Base-by-base conservation (phyloP, 2,329 filamentous ascomycete genomes). In the Didymella glomerata region DNA sequence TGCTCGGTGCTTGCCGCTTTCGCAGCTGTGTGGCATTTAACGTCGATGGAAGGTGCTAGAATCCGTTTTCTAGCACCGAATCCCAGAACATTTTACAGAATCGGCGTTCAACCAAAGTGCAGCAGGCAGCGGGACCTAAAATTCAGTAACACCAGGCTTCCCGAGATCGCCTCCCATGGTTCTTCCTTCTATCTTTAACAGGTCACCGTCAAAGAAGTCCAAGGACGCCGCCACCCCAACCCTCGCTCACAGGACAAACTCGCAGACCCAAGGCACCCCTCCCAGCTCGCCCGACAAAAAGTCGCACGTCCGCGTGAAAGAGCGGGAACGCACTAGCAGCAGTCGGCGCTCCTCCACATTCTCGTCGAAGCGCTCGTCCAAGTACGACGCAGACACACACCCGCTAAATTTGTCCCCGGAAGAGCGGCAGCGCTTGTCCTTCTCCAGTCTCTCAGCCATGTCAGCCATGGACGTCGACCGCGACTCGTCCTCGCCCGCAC, bases 401-500 rank as follows among this genome's bases (percentile, higher is more conserved):
- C 94, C 94, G 38, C 85, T 97, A 51, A 97, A 97, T 73, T 86
- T 96, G 22, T 92, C 90, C 2, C 93, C 93, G 46, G 93, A 97
- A 81, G 89, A 97, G 84, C 86, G 92, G 72, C 90, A 91, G 77
- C 88, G 91, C 63, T 79, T 91, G 57, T 92, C 89, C 48, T 79
- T 90, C 53, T 40, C 36, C 36, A 40, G 36, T 40, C 36, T 40
- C 36, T 91, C 89, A 46, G 84, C 84, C 68, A 83, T 92, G 63
- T 89, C 88, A 64, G 83, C 81, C 72, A 77, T 78, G 71, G 82
- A 83, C 64, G 38, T 61, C 38, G 57, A 60, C 57, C 57, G 52
- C 52, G 57, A 61, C 58, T 56, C 53, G 18, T 57, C 58, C 40
- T 54, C 58, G 59, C 68, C 72, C 59, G 71, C 73, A 14, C 79